Evolutionary conservation across 2,329 filamentous ascomycete species (phyloP), one percentile per base, ranked within the genome.

Genomic region (Plenodomus biglobosus): DNA sequence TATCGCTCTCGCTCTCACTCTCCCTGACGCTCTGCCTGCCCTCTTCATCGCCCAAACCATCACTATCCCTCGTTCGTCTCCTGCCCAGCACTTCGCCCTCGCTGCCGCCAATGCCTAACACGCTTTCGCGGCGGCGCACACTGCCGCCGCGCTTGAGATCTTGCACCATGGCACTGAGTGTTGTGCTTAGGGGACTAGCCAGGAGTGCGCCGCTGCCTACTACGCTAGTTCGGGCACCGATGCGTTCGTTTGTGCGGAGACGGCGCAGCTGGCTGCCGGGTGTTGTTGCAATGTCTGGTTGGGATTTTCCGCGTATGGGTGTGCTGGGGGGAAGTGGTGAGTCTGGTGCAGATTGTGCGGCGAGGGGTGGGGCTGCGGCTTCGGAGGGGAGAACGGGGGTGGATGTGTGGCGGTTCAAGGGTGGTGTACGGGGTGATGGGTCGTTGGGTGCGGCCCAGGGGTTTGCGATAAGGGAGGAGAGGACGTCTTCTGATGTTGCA

Each of bases 141-240:
- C 46, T 53, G 13, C 81, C 80, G 15, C 81, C 78, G n/a, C 83
- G 78, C 20, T 86, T 73, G 18, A 83, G 79, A 54, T 87, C 84
- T 8, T 84, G 84, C 5, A 87, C 82, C 40, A 87, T 80, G 1
- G 80, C 84, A 62, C 77, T 82, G 15, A 88, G 74, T 1, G 80
- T 80, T 1, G 78, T 80, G 2, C 80, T 84, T 1, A 87, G 73
- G 0, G 85, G 83, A 22, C 80, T 80, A 1, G 84, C 77, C 3
- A 87, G 75, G 32, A 87, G 73, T 32, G 85, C 80, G 2, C 76
- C 35, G 19, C 16, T 20, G 6, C 77, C 2, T 76, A 75, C 16
- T 82, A 74, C 1, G 78, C 79, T 54, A 77, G 75, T 39, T 78
- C 75, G 18, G 2, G 35, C 21, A 38, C 71, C 70, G 13, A 72